phyloP scores from a whole-genome alignment of 345 rosid genomes.

The Litchi chinensis region DNA sequence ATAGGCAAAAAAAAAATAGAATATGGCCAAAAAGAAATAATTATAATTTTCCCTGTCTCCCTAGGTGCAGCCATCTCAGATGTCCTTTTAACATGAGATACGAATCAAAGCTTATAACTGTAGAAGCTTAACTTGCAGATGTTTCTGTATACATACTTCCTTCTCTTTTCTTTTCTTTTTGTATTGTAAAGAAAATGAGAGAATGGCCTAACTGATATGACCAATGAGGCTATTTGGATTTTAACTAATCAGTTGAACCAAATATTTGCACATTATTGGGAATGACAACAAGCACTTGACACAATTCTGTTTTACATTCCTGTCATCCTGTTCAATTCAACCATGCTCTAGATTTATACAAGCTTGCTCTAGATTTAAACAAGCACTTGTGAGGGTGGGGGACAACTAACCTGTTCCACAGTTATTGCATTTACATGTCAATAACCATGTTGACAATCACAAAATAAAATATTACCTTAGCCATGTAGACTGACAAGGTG shows the following conservation, averaged over 20 bases:
- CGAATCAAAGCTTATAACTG: not conserved
- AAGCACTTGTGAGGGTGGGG: no score
- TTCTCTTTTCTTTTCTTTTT: not conserved
- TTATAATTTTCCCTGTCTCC: constrained; percentile 7
- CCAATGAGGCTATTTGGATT: not conserved
- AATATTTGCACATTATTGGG: not conserved
- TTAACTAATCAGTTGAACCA: not conserved
- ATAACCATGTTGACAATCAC: not conserved
- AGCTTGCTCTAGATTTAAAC: no score
- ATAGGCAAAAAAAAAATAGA: not conserved
- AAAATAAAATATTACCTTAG: not conserved
- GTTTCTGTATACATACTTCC: not conserved
- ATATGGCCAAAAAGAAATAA: not conserved
- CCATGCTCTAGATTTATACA: no score
- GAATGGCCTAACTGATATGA: not conserved
- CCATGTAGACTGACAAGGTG: not conserved
- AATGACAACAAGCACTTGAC: not conserved
- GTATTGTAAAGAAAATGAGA: no score
- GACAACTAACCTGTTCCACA: no score
- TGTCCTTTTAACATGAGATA: constrained; percentile 8
- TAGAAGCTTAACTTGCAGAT: no score
- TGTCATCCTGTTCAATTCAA: no score
- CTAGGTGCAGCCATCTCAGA: constrained; percentile 8
- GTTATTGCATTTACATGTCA: not conserved
- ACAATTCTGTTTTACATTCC: no score